These are phyloP conservation scores for Rhizoclosmatium globosum DNA, from an alignment of 192 early-diverging fungal genomes.

Conservation along the genomic window DNA sequence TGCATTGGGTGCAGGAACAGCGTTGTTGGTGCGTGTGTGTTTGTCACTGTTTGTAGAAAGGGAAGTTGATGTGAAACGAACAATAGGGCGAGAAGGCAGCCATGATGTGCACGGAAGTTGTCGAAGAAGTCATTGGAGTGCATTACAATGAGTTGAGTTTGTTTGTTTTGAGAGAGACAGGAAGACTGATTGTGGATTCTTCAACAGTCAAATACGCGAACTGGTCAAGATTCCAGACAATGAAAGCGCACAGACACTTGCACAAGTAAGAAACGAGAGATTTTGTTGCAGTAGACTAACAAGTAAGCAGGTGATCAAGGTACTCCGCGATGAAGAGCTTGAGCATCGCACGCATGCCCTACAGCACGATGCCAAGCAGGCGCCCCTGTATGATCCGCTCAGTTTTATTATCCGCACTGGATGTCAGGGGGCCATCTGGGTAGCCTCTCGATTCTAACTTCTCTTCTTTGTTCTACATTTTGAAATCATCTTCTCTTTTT, in stretches of 20 bases:
- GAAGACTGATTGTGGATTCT: background rate
- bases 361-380: constrained; percentile 83
- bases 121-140: constrained; percentile 93
- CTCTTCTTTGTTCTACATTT: background rate
- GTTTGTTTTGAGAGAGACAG: background rate
- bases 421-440: constrained; percentile 93
- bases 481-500: background rate
- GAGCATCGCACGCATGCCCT: constrained; percentile 93
- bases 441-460: constrained; percentile 80
- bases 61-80: too few relatives aligned
- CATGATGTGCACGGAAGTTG: constrained; percentile 99
- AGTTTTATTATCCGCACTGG: constrained; percentile 83
- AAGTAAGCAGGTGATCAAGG: constrained; percentile 73
- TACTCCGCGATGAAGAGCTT: constrained; percentile 94
- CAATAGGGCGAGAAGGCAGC: constrained; percentile 81
- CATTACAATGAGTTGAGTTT: constrained; percentile 91
- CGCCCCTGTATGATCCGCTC: constrained; percentile 78
- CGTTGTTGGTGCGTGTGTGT: constrained; percentile 72
- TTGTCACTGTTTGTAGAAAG: background rate
- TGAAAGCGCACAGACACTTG: constrained; percentile 49
- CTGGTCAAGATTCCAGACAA: constrained; percentile 74
- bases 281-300: too few relatives aligned
- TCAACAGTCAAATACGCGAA: constrained; percentile 77
- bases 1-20: constrained; percentile 84
- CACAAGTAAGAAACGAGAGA: constrained; percentile 17